Evolutionary conservation across 1,284 basidiomycete genomes (phyloP), one percentile per base, ranked within the genome.

Genomic region (Sporisorium reilianum): DNA sequence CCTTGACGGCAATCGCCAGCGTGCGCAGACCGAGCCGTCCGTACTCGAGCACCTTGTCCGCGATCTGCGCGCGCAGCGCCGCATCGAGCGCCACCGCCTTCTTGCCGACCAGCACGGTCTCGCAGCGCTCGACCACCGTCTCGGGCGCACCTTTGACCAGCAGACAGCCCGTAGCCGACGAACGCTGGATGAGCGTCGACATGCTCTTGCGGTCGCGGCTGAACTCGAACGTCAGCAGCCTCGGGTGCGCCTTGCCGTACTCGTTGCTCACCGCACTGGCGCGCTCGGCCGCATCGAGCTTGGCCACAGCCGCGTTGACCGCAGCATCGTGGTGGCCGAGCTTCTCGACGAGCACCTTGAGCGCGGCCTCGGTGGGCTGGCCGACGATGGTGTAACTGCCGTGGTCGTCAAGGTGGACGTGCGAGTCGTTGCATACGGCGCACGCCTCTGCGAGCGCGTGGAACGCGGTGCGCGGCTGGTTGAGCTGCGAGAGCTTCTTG

Each of bases 191-290:
- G 51, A 98, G 89, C 40, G 97, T 94, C 25, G 95, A 97, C 96
- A 98, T 99, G 89, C 95, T 95, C 87, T 98, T 99, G 85, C 96
- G 92, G 86, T 99, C 97, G 36, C 96, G 91, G 28, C 94, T 93
- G 86, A 99, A 99, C 85, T 98, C 96, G 83, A 99, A 95, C 2
- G 95, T 98, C 73, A 96, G 87, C 12, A 97, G 88, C 66, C 95
- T 91, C 20, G 90, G 88, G 80, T 94, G 91, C 51, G 88, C 87
- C 76, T 94, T 92, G 81, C 93, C 91, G 85, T 91, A 89, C 54
- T 92, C 90, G 87, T 92, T 94, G 32, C 67, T 72, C 85, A 98
- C 89, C 40, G 91, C 94, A 74, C 89, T 93, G 51, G 91, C 90
- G 58, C 95, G 92, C 44, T 87, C 86, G 20, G 87, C 85, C 28